These are phyloP conservation scores for Amanita pseudoporphyria DNA, from an alignment of 768 basidiomycete genomes.

Conservation along the genomic window DNA sequence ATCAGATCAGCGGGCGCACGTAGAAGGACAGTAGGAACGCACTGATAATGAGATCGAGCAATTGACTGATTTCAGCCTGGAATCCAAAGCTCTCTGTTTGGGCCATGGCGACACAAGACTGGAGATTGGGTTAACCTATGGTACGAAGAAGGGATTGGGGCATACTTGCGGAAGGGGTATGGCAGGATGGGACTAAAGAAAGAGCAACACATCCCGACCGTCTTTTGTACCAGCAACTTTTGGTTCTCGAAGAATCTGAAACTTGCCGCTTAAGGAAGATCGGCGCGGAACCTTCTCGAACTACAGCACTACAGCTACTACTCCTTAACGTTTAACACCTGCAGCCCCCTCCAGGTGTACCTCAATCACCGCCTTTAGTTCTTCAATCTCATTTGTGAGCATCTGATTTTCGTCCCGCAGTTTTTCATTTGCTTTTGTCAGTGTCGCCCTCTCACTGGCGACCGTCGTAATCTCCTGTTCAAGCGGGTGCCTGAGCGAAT, in stretches of 20 bases:
- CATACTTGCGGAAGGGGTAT: constrained; percentile 8
- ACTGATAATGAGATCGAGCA: constrained; percentile 99
- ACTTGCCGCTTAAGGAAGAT: constrained; percentile 32
- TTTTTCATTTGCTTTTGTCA: constrained; percentile 40
- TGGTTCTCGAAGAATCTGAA: constrained; percentile 42
- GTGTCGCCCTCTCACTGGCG: constrained; percentile 33
- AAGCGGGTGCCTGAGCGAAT: constrained; percentile 19
- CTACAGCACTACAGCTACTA: background rate
- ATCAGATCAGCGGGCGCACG: constrained; percentile 7
- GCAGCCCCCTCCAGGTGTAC: constrained; percentile 47
- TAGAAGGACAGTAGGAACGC: constrained; percentile 20
- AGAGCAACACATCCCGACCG: constrained; percentile 15
- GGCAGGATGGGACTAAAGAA: constrained; percentile 16
- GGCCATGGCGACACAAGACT: constrained; percentile 40
- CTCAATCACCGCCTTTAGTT: constrained; percentile 65
- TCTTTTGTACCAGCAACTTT: constrained; percentile 30
- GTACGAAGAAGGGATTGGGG: constrained; percentile 8
- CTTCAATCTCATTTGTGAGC: constrained; percentile 39
- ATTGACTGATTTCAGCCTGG: constrained; percentile 99
- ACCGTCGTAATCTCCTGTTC: constrained; percentile 36
- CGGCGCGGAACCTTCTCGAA: constrained; percentile 33
- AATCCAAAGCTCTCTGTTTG: constrained; percentile 81
- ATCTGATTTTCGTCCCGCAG: constrained; percentile 48
- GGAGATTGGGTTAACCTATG: background rate
- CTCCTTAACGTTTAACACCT: constrained; percentile 11